phyloP scores from a whole-genome alignment of 371 early-diverging fungal genomes.

The Mortierella sp. region DNA sequence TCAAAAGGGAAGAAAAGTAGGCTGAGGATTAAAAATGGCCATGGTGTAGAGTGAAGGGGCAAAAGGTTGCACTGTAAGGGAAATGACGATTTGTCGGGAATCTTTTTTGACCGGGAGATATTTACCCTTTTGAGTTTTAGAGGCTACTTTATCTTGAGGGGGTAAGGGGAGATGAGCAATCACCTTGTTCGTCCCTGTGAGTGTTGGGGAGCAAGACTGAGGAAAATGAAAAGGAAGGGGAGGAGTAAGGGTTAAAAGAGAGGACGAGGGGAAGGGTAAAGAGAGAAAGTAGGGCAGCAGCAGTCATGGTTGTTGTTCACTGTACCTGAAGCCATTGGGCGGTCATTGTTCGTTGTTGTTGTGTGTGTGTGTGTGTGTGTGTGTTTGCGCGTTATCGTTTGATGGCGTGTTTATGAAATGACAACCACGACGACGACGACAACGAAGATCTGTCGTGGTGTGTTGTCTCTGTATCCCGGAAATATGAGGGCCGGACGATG shows the following conservation, averaged over 20 bases:
- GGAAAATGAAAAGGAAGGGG: neutral
- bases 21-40: neutral
- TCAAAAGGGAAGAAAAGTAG: neutral
- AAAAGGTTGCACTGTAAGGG: neutral
- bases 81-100: conserved; percentile 1
- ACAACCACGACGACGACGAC: no score
- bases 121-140: conserved; percentile 3
- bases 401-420: neutral
- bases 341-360: neutral
- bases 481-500: conserved; percentile 1
- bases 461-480: neutral
- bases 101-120: neutral
- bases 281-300: neutral
- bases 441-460: neutral
- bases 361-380: neutral
- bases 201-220: neutral
- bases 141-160: neutral
- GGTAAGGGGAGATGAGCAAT: neutral
- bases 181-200: neutral
- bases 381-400: neutral
- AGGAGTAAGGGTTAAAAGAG: neutral
- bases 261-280: neutral
- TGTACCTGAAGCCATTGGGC: neutral
- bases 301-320: neutral
- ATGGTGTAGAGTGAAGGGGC: no score